Conservation (phyloP, 352 stramenopile species). For the Pythium chondricola region DNA sequence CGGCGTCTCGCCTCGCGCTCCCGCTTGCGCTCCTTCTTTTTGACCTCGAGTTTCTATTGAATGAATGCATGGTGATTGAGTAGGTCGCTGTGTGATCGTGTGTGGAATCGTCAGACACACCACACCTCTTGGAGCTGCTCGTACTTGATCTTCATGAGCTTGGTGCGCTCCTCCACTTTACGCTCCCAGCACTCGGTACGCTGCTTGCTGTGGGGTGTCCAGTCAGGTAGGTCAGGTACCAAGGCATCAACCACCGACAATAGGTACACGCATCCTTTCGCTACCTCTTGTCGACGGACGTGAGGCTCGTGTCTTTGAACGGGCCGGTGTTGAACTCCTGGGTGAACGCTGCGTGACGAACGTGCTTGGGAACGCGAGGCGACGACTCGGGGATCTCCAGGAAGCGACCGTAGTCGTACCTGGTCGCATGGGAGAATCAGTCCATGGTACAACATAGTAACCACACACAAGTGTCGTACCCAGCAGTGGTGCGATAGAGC, state of each 20-base stretch:
- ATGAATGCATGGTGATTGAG: not conserved
- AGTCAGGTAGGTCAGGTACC: not conserved
- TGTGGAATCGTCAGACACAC: not conserved
- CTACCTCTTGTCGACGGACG: constrained; percentile 55
- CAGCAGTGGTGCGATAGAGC: constrained; percentile 51
- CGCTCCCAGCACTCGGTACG: constrained; percentile 44
- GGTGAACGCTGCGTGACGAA: constrained; percentile 35
- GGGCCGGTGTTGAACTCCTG: constrained; percentile 50
- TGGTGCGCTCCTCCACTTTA: constrained; percentile 43
- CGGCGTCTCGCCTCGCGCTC: constrained; percentile 37
- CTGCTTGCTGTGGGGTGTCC: constrained; percentile 22
- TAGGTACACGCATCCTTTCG: no score
- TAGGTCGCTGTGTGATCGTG: not conserved
- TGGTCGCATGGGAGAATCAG: constrained; percentile 1
- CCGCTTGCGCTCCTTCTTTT: constrained; percentile 30
- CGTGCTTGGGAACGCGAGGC: constrained; percentile 49
- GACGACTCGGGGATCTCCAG: constrained; percentile 48
- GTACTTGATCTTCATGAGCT: constrained; percentile 60
- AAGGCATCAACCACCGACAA: not conserved
- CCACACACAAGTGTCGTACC: constrained; percentile 7
- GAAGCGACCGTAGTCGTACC: constrained; percentile 54
- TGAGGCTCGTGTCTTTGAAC: constrained; percentile 44
- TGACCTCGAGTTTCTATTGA: constrained; percentile 26
- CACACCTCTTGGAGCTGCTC: constrained; percentile 43
- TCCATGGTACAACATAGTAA: not conserved